phyloP scores from a whole-genome alignment of 2,329 filamentous ascomycete genomes.

The Fusarium tjaetaba region DNA sequence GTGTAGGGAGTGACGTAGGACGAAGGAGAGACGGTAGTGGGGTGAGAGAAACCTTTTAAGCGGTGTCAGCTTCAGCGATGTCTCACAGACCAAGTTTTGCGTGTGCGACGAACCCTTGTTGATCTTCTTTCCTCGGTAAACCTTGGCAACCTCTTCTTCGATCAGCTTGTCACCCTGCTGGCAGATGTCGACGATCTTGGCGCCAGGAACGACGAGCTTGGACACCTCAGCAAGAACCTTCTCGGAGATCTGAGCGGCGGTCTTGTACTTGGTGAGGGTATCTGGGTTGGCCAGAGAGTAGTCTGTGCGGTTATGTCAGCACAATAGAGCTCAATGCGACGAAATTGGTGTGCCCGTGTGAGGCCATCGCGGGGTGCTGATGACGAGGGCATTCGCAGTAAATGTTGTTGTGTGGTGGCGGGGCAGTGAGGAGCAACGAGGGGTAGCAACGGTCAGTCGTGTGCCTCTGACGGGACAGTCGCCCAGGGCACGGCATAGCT shows the following conservation, averaged over 20 bases:
- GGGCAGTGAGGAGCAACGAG: constrained; percentile 38
- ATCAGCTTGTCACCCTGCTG: constrained; percentile 95
- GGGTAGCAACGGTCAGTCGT: constrained; percentile 35
- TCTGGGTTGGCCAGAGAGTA: constrained; percentile 91
- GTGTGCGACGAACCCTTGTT: constrained; percentile 75
- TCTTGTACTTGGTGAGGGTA: constrained; percentile 99
- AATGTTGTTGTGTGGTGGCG: constrained; percentile 41
- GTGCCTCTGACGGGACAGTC: not conserved
- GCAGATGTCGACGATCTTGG: constrained; percentile 94
- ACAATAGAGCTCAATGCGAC: not conserved
- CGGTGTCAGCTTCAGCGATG: constrained; percentile 37
- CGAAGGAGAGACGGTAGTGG: constrained; percentile 92
- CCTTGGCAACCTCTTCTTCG: constrained; percentile 92
- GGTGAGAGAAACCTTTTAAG: constrained; percentile 81
- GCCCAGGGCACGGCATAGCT: constrained; percentile 8
- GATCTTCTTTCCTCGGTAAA: constrained; percentile 99
- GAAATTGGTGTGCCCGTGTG: not conserved
- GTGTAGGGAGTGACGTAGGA: constrained; percentile 98
- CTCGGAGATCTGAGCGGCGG: constrained; percentile 91
- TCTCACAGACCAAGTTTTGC: not conserved
- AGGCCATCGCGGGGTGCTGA: constrained; percentile 32
- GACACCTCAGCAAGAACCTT: constrained; percentile 91
- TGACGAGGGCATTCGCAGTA: constrained; percentile 38
- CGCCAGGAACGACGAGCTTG: constrained; percentile 79
- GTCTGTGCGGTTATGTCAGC: constrained; percentile 63